phyloP scores from a whole-genome alignment of 1,284 basidiomycete genomes.

The Ganoderma lingzhi region DNA sequence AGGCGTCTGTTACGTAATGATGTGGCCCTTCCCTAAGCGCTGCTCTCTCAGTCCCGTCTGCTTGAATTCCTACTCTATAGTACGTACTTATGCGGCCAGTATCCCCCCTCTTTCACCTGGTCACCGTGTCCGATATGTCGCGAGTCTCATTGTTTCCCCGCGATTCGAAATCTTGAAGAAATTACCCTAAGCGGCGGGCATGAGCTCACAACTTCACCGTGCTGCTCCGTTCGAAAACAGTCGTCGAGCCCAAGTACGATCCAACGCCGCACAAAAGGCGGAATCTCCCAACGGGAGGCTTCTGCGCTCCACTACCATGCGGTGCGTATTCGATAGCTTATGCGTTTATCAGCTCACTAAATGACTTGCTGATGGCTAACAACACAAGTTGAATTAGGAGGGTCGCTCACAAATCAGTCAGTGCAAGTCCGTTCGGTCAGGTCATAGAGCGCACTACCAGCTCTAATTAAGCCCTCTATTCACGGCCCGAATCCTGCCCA shows the following conservation, averaged over 20 bases:
- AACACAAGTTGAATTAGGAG: not conserved
- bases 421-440: not conserved
- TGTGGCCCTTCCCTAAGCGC: no score
- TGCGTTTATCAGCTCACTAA: not conserved
- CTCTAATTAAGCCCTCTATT: not conserved
- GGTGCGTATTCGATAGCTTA: not conserved
- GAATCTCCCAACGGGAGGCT: not conserved
- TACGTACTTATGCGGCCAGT: no score
- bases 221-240: no score
- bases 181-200: no score
- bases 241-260: not conserved
- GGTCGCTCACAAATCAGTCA: not conserved
- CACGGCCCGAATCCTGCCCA: not conserved
- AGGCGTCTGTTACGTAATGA: no score
- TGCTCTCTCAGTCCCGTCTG: no score
- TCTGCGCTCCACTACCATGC: not conserved
- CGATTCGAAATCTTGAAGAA: no score
- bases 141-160: no score
- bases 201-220: no score
- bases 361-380: not conserved
- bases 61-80: no score
- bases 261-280: not conserved
- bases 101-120: no score
- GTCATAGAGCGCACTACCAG: not conserved
- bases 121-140: no score